A percentile compares a stretch with the other conserved stretches of the same genome.
Evolutionary conservation across 129 eudicot genomes (phyloP).

Genomic region (Artemisia argyi): DNA sequence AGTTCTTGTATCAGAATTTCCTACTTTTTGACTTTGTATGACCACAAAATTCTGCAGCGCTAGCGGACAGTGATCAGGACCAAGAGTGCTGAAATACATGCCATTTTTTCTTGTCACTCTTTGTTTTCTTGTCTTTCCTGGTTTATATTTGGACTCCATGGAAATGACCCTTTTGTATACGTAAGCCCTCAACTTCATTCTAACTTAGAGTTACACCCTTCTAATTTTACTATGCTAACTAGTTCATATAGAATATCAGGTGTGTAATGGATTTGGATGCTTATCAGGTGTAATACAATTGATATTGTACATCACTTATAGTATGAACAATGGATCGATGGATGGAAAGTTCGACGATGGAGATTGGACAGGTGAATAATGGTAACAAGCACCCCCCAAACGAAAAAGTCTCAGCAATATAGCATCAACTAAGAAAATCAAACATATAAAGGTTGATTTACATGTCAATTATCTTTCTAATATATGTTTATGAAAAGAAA

Average conservation of each 20-base stretch:
- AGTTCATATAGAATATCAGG: constrained; percentile 30
- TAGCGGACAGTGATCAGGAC: constrained; percentile 65
- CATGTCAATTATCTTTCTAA: no score
- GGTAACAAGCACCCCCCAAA: not conserved
- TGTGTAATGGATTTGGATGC: constrained; percentile 84
- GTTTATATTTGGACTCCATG: constrained; percentile 79
- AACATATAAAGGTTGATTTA: no score
- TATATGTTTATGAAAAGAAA: no score
- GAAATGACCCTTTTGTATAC: constrained; percentile 69
- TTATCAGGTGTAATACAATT: constrained; percentile 71
- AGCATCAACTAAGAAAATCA: no score
- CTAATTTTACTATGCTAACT: not conserved
- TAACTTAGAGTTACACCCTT: no score
- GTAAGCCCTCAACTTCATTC: constrained; percentile 38
- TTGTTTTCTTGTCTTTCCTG: constrained; percentile 81
- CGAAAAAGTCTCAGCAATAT: no score
- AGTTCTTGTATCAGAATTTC: no score
- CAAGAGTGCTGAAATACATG: constrained; percentile 87
- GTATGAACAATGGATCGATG: constrained; percentile 44
- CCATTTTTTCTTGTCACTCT: constrained; percentile 75
- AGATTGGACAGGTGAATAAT: constrained; percentile 40
- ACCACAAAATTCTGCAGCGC: constrained; percentile 38
- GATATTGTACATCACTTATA: constrained; percentile 68
- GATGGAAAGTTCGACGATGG: constrained; percentile 31
- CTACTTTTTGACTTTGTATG: no score